A percentile compares a stretch with the other conserved stretches of the same genome.
Conservation (phyloP, 345 rosid species). For the Eucalyptus lansdowneana region DNA sequence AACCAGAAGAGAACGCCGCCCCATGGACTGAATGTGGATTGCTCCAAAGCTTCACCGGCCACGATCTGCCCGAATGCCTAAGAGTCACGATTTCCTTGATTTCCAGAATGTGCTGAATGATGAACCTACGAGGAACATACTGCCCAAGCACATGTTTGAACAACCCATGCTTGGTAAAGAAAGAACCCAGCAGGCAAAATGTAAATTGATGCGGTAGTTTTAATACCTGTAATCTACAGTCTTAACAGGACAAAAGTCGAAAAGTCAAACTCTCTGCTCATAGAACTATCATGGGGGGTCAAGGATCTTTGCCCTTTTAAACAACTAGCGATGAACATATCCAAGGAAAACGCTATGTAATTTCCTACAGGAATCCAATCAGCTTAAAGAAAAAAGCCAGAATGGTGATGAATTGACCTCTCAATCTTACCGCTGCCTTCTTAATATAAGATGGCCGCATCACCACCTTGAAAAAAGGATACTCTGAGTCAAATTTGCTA, state of each 20-base stretch:
- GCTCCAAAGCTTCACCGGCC: not conserved
- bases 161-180: not conserved
- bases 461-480: not conserved
- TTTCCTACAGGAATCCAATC: not conserved
- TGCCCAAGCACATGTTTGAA: not conserved
- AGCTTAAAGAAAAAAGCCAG: not conserved
- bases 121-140: not conserved
- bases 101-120: not conserved
- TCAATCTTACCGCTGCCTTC: fast-evolving
- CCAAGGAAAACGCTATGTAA: not conserved
- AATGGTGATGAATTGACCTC: not conserved
- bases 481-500: not conserved
- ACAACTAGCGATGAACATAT: not conserved
- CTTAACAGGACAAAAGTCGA: not conserved
- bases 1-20: not conserved
- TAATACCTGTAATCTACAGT: not conserved
- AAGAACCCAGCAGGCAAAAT: not conserved
- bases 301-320: not conserved
- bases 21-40: not conserved
- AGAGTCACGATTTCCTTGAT: not conserved
- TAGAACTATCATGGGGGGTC: not conserved
- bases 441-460: not conserved
- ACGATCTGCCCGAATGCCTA: not conserved
- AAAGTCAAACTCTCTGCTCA: not conserved
- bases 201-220: not conserved